Conservation (phyloP, 2,329 filamentous ascomycete genomes). For the Plenodomus biglobosus region DNA sequence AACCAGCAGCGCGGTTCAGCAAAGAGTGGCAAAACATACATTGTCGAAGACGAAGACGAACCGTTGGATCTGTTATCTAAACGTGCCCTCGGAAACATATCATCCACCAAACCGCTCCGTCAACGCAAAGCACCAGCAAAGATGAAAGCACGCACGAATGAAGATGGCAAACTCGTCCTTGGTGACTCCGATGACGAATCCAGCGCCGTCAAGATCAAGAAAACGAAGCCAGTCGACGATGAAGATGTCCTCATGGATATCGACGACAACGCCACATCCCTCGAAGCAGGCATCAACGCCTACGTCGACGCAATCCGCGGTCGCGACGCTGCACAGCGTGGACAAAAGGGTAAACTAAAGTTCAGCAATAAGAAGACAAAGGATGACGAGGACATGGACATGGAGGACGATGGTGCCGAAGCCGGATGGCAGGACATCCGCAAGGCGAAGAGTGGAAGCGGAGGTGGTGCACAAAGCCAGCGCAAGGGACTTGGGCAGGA, state of each 20-base stretch:
- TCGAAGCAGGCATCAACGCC: slow-evolving; percentile 59
- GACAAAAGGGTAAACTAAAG: slow-evolving; percentile 62
- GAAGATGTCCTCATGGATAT: slow-evolving; percentile 62
- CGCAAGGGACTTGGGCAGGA: slow-evolving; percentile 43
- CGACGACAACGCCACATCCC: slow-evolving; percentile 48
- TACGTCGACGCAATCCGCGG: slow-evolving; percentile 64
- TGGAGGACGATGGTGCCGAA: slow-evolving; percentile 47
- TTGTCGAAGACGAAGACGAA: slow-evolving; percentile 91
- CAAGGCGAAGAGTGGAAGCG: slow-evolving; percentile 39
- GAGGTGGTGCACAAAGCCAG: slow-evolving; percentile 24
- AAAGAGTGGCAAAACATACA: slow-evolving; percentile 69
- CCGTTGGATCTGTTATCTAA: slow-evolving; percentile 91
- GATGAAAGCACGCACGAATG: slow-evolving; percentile 56
- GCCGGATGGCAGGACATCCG: slow-evolving; percentile 37
- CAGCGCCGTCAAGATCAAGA: slow-evolving; percentile 23
- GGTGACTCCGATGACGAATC: slow-evolving; percentile 56
- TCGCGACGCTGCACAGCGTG: slow-evolving; percentile 59
- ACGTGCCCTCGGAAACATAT: slow-evolving; percentile 87
- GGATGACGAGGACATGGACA: slow-evolving; percentile 51
- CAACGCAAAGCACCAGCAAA: slow-evolving; percentile 54
- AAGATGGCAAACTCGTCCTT: slow-evolving; percentile 80
- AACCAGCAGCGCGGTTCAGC: slow-evolving; percentile 38
- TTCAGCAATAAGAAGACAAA: slow-evolving; percentile 55
- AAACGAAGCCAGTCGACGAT: slow-evolving; percentile 42
- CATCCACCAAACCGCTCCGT: slow-evolving; percentile 78